Percentiles rank a stretch among this genome's conserved stretches.
Evolutionary conservation across 805 yeast genomes (phyloP).

Genomic region (Saccharomycopsis capsularis): DNA sequence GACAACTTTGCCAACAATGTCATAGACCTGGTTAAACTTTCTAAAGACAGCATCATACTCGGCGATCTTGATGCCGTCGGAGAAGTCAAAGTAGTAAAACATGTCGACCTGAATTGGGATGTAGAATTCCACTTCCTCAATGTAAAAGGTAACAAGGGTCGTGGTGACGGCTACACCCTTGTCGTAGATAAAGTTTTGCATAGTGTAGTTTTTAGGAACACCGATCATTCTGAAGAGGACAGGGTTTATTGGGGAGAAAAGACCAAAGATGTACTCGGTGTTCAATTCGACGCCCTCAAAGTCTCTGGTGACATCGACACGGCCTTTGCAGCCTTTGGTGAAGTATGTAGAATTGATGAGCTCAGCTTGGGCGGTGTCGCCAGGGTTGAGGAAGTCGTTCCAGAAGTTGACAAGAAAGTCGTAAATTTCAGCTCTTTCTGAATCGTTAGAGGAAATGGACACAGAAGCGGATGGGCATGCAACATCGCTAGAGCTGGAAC

Average conservation of each 20-base stretch:
- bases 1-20: constrained; percentile 14
- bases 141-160: constrained; percentile 18
- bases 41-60: constrained; percentile 24
- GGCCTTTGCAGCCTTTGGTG: constrained; percentile 22
- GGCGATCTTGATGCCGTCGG: constrained; percentile 17
- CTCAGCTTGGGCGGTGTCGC: constrained; percentile 20
- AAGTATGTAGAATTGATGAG: constrained; percentile 24
- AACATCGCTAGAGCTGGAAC: too few species aligned
- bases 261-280: constrained; percentile 26
- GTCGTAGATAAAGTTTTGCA: constrained; percentile 19
- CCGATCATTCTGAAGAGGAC: constrained; percentile 22
- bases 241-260: constrained; percentile 20
- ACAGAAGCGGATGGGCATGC: too few species aligned
- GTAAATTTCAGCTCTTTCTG: constrained; percentile 4
- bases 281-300: constrained; percentile 25
- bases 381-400: constrained; percentile 27
- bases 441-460: too few species aligned
- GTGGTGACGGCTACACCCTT: constrained; percentile 21
- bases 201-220: constrained; percentile 16
- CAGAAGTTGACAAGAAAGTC: constrained; percentile 11
- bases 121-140: constrained; percentile 16
- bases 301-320: constrained; percentile 24
- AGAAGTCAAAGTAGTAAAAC: constrained; percentile 12
- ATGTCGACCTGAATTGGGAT: constrained; percentile 23
- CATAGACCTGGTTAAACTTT: constrained; percentile 22